phyloP scores from a whole-genome alignment of 495 filamentous ascomycete genomes.

The Bathelium albidoporum region DNA sequence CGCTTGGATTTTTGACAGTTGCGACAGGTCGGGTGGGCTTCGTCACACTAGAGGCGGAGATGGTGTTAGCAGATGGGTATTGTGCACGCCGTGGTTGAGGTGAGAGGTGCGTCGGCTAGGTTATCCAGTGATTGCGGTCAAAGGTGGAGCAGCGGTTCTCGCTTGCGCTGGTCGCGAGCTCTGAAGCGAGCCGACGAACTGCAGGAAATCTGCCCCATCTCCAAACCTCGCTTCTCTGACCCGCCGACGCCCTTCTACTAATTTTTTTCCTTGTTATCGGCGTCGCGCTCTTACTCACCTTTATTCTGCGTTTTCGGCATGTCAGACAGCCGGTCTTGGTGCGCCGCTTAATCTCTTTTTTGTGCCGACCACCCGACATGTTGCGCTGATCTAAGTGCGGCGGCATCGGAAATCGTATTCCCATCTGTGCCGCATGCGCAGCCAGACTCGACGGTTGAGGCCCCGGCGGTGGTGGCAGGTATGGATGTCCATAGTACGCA shows the following conservation, averaged over 20 bases:
- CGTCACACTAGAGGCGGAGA: slow-evolving; percentile 65
- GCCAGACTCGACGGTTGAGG: slow-evolving; percentile 27
- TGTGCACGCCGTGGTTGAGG: not conserved
- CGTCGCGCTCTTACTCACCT: slow-evolving; percentile 56
- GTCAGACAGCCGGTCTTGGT: slow-evolving; percentile 98
- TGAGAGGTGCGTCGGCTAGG: not conserved
- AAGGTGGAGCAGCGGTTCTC: slow-evolving; percentile 2
- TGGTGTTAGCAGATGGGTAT: not conserved
- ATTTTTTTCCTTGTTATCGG: too few species aligned
- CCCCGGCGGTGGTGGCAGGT: slow-evolving; percentile 22
- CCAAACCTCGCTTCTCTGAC: not conserved
- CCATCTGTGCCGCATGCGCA: slow-evolving; percentile 30
- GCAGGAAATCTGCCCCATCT: not conserved
- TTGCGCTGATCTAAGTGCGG: slow-evolving; percentile 46
- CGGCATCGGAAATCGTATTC: slow-evolving; percentile 51
- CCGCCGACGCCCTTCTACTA: not conserved
- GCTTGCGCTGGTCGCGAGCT: slow-evolving; percentile 4
- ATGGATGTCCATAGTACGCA: slow-evolving; percentile 29
- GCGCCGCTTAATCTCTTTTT: slow-evolving; percentile 97
- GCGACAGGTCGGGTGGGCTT: slow-evolving; percentile 84
- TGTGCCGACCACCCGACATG: slow-evolving; percentile 73
- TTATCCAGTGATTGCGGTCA: not conserved
- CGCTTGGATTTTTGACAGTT: slow-evolving; percentile 98
- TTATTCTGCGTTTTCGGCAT: slow-evolving; percentile 93
- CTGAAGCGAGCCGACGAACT: slow-evolving; percentile 5